Base-by-base conservation (phyloP, 352 stramenopile species). In the Pythium graminicola region DNA sequence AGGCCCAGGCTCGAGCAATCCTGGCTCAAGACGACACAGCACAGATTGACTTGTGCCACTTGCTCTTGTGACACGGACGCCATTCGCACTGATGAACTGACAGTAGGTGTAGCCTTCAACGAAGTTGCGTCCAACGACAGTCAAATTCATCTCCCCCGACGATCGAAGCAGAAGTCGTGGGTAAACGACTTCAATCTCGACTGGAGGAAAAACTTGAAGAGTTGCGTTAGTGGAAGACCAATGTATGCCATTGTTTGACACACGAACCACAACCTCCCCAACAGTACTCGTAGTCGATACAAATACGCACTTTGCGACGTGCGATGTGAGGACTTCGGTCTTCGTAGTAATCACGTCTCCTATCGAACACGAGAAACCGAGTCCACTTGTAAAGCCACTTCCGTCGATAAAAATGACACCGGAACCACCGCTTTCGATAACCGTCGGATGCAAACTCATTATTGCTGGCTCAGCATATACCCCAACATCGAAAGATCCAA, bases 221-320 rank as follows among this genome's bases (percentile, higher is more conserved):
- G 17, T 17, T 0, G 7, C 13, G 6, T 16, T 40, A 11, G 46
- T 35, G 4, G 46, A 36, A 8, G 55, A 63, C 55, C 46, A 57
- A 13, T 63, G 40, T 19, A 63, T 23, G 4, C 19, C n/a, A 27
- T 63, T 50, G 27, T 57, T 56, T 2, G 55, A 53, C 14, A 63
- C 55, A n/a, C 32, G 55, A 9, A 63, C 48, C 10, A 17, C 40
- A 7, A 63, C 13, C 16, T 52, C 8, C 8, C 31, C 35, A 27
- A 10, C 16, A 31, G 16, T 6, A 29, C 23, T 17, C 4, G 23
- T 11, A 14, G n/a, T 6, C 16, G 23, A 22, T 48, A 26, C 22
- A 40, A 53, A 3, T 24, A 20, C 31, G 20, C 43, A 55, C 6
- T 20, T 39, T 9, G 42, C 43, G 7, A 23, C 10, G 10, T 33